Evolutionary conservation across 2,329 filamentous ascomycete species (phyloP), one percentile per base, ranked within the genome.

Genomic region (Aspergillaceae sp.): DNA sequence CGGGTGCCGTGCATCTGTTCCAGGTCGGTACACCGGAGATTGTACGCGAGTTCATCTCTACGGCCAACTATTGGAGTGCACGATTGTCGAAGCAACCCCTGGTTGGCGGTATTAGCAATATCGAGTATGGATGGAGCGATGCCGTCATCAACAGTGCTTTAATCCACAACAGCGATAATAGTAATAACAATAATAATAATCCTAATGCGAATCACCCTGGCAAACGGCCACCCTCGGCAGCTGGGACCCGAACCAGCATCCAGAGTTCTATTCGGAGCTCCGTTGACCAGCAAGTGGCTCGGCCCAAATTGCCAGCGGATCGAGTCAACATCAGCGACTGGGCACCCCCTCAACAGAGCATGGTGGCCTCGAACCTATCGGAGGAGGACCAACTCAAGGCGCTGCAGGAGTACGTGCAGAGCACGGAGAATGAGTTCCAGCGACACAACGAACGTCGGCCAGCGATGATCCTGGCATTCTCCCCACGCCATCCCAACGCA

Each of bases 1-100:
- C 84, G 1, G 92, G 92, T 8, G 91, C 91, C 0, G 90, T 98
- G 0, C 92, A 98, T 64, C 77, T 98, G n/a, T 98, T 98, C 76
- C 90, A 97, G 61, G 92, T 92, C 42, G 92, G 92, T 46, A 98
- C 92, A 1, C 82, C 87, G 0, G 92, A 98, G 57, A 95, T 97
- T 58, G 86, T 90, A 56, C 85, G 86, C 56, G 92, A 98, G 64
- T 98, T 96, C 59, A 90, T 97, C 44, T 84, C 81, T 11, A 94
- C 90, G 1, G 88, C 87, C 58, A 98, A 98, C 68, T 98, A 97
- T 69, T 98, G 92, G 92, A 92, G 88, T 60, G 91, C 92, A 2
- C 80, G 92, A 43, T 75, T 97, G 30, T 95, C 89, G 60, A 96
- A 94, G 51, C 89, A 97, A 62, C 92, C 92, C 2, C 73, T 98